phyloP scores from a whole-genome alignment of 2,329 filamentous ascomycete genomes.

The Raffaelea ambrosiae region DNA sequence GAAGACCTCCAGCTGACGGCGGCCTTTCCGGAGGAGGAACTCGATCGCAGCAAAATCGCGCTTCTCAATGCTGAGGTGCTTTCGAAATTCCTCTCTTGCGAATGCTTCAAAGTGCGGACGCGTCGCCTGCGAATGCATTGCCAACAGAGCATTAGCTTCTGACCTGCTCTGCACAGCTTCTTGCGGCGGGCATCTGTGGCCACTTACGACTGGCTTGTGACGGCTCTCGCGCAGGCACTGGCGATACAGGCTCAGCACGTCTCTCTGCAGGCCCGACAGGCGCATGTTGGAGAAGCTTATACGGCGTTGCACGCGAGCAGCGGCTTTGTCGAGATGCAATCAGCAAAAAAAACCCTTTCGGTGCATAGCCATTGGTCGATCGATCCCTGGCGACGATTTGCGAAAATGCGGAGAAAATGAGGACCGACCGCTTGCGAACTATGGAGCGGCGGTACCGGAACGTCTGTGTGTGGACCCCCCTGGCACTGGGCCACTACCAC shows the following conservation, averaged over 20 bases:
- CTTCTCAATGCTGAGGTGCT: constrained; percentile 60
- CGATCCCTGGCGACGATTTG: too few relatives aligned
- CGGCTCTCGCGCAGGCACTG: constrained; percentile 73
- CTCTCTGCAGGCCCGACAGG: constrained; percentile 81
- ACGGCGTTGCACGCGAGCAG: constrained; percentile 15
- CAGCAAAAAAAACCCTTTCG: too few relatives aligned
- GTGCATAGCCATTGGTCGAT: too few relatives aligned
- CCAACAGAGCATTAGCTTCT: too few relatives aligned
- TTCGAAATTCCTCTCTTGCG: constrained; percentile 67
- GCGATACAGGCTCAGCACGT: constrained; percentile 80
- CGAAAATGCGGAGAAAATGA: too few relatives aligned
- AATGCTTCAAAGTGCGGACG: constrained; percentile 55
- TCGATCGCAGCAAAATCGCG: constrained; percentile 83
- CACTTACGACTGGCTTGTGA: constrained; percentile 65
- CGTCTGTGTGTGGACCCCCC: too few relatives aligned
- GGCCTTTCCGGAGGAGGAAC: constrained; percentile 73
- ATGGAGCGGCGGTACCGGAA: too few relatives aligned
- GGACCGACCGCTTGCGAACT: too few relatives aligned
- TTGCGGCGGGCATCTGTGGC: too few relatives aligned
- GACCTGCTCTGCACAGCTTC: too few relatives aligned
- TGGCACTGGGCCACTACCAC: too few relatives aligned
- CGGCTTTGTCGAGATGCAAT: background rate
- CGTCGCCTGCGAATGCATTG: constrained; percentile 40
- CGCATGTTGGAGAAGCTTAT: constrained; percentile 26
- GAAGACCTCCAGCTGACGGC: constrained; percentile 73